Base-by-base conservation (phyloP, 352 stramenopile species). In the Blastocystis sp. region DNA sequence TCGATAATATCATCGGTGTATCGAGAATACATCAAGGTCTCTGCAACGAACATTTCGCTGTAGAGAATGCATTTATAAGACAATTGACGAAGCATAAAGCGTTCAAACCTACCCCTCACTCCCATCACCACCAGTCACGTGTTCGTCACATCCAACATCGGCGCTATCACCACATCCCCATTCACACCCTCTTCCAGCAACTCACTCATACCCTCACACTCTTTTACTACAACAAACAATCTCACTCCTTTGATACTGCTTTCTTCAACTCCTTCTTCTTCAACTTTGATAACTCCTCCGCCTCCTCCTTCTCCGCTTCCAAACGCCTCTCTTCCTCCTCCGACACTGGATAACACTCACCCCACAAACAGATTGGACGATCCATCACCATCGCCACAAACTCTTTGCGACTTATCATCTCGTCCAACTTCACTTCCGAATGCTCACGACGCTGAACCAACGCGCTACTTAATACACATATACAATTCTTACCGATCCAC, bases 1-100 rank as follows among this genome's bases (percentile, higher is more conserved):
- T 71, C 59, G 11, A 71, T 46, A 46, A 71, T 71, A 48, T 71
- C 59, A 36, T 71, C n/a, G 6, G n/a, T 44, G 34, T 71, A 71
- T 44, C n/a, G 6, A 48, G n/a, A 46, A 71, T 48, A 71, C n/a
- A 44, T 38, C 59, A 71, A 44, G 3, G 59, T 71, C 59, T 71
- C 59, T 8, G n/a, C 32, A 6, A 71, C 59, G 6, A 71, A 46
- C 59, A 71, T 71, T 29, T 71, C 59, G 32, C 59, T 71, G 34
- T 71, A 71, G 6, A 71, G 29, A 24, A 24, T 29, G n/a, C 59
- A 71, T 24, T 42, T 48, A 48, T 46, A 4, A 42, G 9, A 38
- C 32, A 71, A 46, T 46, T 44, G 32, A 36, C 59, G n/a, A 8
- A 71, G 9, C n/a, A 44, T 46, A 71, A 38, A 71, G 6, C 59